These are phyloP conservation scores for Cryptosporidium canis DNA, from an alignment of 169 alveolate species.

Conservation along the genomic window DNA sequence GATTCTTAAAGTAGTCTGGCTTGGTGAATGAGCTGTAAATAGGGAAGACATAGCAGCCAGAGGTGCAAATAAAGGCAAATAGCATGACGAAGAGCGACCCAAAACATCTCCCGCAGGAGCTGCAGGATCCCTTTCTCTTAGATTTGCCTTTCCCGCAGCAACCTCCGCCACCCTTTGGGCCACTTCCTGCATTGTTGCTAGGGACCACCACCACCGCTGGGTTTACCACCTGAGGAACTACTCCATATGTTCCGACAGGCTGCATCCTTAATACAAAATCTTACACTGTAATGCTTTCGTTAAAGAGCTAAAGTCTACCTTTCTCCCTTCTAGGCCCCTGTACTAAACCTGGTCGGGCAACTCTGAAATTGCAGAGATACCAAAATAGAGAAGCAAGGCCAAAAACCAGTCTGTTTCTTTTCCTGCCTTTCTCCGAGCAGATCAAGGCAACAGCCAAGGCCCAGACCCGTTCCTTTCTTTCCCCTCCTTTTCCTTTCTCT, in stretches of 20 bases:
- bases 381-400: not conserved
- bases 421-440: not conserved
- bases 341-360: not conserved
- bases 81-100: slow-evolving; percentile 34
- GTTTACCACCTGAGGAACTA: slow-evolving; percentile 43
- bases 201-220: slow-evolving; percentile 33
- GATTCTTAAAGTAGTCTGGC: slow-evolving; percentile 18
- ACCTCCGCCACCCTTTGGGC: not conserved
- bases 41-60: slow-evolving; percentile 45
- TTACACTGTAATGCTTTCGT: not conserved
- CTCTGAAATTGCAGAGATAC: not conserved
- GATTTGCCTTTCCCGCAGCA: not conserved
- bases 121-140: slow-evolving; percentile 12
- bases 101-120: slow-evolving; percentile 53
- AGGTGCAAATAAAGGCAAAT: slow-evolving; percentile 41
- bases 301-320: not conserved
- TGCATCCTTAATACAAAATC: slow-evolving; percentile 20
- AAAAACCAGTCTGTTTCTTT: not conserved
- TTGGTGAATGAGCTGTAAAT: slow-evolving; percentile 36
- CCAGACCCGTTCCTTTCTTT: not conserved
- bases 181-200: not conserved
- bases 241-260: slow-evolving; percentile 27
- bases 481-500: not conserved
- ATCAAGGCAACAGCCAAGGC: not conserved
- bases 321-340: not conserved